phyloP scores from a whole-genome alignment of 2,329 filamentous ascomycete genomes.

The Apiospora rasikravindrae region DNA sequence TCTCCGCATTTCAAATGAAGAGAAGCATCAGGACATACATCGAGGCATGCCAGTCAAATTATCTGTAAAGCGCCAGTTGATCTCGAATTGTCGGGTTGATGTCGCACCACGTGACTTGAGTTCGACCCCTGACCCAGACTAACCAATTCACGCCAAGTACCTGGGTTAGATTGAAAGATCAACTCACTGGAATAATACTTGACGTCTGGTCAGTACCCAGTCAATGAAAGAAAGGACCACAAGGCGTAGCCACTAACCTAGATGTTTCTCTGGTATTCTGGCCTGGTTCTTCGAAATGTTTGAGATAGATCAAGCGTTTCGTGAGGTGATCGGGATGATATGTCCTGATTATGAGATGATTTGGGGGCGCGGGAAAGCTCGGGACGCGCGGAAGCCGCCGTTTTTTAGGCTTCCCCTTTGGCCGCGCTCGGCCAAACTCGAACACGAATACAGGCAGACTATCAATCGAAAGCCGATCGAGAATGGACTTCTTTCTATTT shows the following conservation, averaged over 20 bases:
- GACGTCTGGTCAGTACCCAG: not conserved
- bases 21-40: not conserved
- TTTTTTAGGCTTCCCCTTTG: constrained; percentile 14
- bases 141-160: not conserved
- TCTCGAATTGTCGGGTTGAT: not conserved
- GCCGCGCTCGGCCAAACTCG: constrained; percentile 5
- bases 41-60: not conserved
- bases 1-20: not conserved
- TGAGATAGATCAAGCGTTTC: not conserved
- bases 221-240: not conserved
- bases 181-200: not conserved
- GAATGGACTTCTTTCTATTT: not conserved
- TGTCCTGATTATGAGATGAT: constrained; percentile 5
- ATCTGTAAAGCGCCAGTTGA: not conserved
- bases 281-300: not conserved
- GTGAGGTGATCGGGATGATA: not conserved
- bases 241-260: not conserved
- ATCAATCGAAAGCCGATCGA: not conserved
- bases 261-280: not conserved
- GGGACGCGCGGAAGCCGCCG: not conserved
- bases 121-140: not conserved
- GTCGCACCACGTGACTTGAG: not conserved
- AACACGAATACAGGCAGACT: not conserved
- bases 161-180: no score
- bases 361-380: not conserved